Conservation (phyloP, 2,329 filamentous ascomycete species). For the Colletotrichum sp. region DNA sequence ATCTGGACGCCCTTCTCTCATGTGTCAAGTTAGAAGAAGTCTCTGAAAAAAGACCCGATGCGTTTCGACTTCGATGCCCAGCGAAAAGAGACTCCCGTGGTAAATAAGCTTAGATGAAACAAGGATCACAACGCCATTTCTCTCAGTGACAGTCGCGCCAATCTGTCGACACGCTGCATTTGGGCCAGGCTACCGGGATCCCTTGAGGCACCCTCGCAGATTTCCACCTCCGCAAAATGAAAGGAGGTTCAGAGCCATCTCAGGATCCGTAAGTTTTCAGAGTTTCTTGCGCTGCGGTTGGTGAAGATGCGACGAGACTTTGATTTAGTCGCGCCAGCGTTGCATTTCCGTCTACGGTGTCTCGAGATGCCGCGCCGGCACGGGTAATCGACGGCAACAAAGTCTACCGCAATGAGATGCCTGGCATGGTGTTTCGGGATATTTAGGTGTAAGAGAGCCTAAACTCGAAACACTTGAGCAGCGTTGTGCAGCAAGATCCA, state of each 20-base stretch:
- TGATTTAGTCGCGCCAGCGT: background rate
- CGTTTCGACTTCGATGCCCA: background rate
- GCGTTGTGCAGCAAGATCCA: background rate
- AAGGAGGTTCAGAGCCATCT: background rate
- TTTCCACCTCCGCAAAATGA: background rate
- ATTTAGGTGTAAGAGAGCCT: background rate
- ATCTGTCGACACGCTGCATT: background rate
- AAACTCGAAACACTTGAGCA: slow-evolving; percentile 10
- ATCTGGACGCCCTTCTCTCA: background rate
- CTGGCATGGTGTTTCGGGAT: background rate
- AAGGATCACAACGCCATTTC: slow-evolving; percentile 3
- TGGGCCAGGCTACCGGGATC: background rate
- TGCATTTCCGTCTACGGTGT: background rate
- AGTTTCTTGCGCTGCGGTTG: background rate
- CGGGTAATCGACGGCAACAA: background rate
- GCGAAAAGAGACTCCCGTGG: background rate
- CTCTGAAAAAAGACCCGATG: background rate
- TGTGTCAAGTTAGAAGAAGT: background rate
- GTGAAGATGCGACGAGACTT: background rate
- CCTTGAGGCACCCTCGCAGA: background rate
- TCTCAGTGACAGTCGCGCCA: background rate
- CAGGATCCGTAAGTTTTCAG: background rate
- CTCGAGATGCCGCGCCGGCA: background rate
- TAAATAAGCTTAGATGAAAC: slow-evolving; percentile 16
- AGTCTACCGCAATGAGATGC: background rate